Evolutionary conservation across 306 rosid genomes (phyloP).

Genomic region (Dalbergia oliveri): DNA sequence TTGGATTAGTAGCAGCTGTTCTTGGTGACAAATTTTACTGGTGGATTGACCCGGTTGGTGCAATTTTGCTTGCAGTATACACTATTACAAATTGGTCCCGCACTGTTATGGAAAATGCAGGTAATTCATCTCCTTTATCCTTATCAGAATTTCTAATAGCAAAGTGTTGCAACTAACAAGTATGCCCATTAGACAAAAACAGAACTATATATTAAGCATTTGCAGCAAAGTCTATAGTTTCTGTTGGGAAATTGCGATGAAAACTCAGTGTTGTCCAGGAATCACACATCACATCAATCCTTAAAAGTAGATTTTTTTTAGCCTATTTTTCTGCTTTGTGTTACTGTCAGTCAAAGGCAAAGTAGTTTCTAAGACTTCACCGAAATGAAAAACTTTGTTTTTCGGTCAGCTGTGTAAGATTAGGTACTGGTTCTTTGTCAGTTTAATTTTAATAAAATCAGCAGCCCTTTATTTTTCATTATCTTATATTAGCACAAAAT

Average conservation of each 20-base stretch:
- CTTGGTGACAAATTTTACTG: constrained; percentile 83
- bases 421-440: not conserved
- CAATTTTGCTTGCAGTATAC: constrained; percentile 86
- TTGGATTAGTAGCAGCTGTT: constrained; percentile 89
- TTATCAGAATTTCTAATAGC: constrained; percentile 12
- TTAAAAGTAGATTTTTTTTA: constrained; percentile 16
- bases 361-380: constrained; percentile 9
- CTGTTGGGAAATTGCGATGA: not conserved
- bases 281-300: constrained; percentile 14
- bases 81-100: constrained; percentile 91
- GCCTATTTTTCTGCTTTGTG: constrained; percentile 3
- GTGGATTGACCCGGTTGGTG: constrained; percentile 98
- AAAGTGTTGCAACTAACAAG: not conserved
- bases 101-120: constrained; percentile 94
- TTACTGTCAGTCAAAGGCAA: not conserved
- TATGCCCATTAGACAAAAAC: constrained; percentile 15
- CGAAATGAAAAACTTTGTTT: not conserved
- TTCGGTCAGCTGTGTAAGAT: not conserved
- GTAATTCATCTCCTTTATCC: constrained; percentile 47
- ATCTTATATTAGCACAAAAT: not conserved
- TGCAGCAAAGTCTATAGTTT: not conserved
- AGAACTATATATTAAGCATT: not conserved
- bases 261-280: constrained; percentile 2
- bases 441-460: constrained; percentile 14
- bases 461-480: not conserved